Evolutionary conservation across 2,329 filamentous ascomycete species (phyloP).

Genomic region (Phaeophleospora eucalypticola): DNA sequence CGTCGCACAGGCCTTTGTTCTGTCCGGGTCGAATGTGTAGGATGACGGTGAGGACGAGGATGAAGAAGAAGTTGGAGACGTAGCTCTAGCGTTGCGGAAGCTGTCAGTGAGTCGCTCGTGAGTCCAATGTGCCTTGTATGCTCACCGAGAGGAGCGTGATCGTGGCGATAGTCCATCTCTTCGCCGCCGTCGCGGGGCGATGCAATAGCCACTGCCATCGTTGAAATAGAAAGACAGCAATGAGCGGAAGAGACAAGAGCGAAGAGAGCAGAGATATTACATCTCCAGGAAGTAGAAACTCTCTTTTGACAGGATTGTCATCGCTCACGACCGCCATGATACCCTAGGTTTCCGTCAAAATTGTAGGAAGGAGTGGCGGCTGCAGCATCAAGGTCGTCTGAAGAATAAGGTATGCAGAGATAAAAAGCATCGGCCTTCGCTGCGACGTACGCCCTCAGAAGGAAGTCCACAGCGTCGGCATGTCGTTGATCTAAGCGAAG

Average conservation of each 20-base stretch:
- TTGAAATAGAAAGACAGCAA: conserved; percentile 10
- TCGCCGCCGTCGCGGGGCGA: background rate
- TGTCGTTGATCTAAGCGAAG: too few species aligned
- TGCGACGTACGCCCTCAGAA: too few species aligned
- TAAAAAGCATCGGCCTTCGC: too few species aligned
- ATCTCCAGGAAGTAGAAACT: conserved; percentile 10
- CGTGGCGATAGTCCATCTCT: conserved; percentile 12
- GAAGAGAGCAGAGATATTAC: conserved; percentile 10
- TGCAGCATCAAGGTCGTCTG: too few species aligned
- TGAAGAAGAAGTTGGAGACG: conserved; percentile 16
- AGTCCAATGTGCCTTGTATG: background rate
- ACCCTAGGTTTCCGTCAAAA: too few species aligned
- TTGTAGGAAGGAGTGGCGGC: too few species aligned
- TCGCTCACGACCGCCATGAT: conserved; percentile 13
- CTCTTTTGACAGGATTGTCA: conserved; percentile 2
- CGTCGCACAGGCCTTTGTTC: conserved; percentile 12
- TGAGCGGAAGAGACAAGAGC: conserved; percentile 10
- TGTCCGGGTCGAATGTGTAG: conserved; percentile 15
- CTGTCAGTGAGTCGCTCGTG: background rate
- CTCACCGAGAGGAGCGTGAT: conserved; percentile 15
- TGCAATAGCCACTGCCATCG: background rate
- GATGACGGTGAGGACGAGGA: conserved; percentile 17
- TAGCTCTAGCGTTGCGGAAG: too few species aligned
- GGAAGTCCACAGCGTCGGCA: too few species aligned
- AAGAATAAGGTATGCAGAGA: too few species aligned